Evolutionary conservation across 2,329 filamentous ascomycete genomes (phyloP).

Genomic region (Botrytis elliptica): DNA sequence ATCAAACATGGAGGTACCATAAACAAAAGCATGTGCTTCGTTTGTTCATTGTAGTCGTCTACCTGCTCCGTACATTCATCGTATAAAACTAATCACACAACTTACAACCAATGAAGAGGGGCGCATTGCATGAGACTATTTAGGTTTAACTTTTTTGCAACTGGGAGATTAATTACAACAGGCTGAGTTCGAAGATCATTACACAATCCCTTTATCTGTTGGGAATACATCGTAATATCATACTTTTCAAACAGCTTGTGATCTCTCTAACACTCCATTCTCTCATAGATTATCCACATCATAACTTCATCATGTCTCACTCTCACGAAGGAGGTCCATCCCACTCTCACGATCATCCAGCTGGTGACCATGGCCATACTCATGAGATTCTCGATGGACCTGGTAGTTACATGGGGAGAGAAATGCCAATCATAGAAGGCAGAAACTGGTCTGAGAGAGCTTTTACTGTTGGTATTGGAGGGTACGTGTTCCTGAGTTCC

Average conservation of each 20-base stretch:
- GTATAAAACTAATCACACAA: not conserved
- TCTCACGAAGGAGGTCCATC: constrained; percentile 46
- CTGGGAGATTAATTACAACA: not conserved
- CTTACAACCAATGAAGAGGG: constrained; percentile 1
- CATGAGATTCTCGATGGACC: constrained; percentile 95
- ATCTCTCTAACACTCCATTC: not conserved
- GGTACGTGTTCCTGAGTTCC: constrained; percentile 52
- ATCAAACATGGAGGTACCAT: not conserved
- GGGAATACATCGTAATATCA: not conserved
- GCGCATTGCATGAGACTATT: not conserved
- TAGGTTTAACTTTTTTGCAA: not conserved
- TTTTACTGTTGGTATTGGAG: constrained; percentile 97
- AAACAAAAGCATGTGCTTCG: not conserved
- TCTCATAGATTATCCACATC: not conserved
- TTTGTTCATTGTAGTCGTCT: not conserved
- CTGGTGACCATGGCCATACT: constrained; percentile 82
- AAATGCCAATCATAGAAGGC: constrained; percentile 91
- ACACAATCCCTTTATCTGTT: not conserved
- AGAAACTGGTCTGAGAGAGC: constrained; percentile 84
- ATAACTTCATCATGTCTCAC: constrained; percentile 26
- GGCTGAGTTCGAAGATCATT: not conserved
- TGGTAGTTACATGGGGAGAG: constrained; percentile 82
- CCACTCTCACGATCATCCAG: constrained; percentile 52
- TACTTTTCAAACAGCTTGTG: not conserved
- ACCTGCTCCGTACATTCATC: not conserved